Conservation (phyloP, 495 filamentous ascomycete species). For the Diplogelasinospora grovesii region DNA sequence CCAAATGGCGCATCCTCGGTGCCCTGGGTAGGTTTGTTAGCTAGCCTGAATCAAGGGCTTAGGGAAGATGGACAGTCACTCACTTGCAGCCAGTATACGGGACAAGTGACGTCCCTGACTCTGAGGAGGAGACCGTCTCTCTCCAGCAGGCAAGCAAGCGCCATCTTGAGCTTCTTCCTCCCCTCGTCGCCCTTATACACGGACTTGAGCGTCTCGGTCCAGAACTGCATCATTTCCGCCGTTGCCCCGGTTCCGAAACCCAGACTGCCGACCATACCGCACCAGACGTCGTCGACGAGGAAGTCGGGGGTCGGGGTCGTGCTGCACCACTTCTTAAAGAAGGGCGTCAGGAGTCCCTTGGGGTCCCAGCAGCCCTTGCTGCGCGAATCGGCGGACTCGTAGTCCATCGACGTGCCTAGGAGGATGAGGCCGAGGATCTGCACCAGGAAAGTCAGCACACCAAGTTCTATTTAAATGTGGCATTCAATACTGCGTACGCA, state of each 20-base stretch:
- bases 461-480: no score
- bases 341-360: constrained; percentile 29
- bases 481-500: no score
- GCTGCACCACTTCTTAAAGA: constrained; percentile 43
- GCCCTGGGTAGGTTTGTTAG: constrained; percentile 32
- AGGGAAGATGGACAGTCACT: constrained; percentile 12
- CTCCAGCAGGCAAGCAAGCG: constrained; percentile 49
- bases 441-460: no score
- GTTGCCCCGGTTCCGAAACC: constrained; percentile 47
- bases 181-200: constrained; percentile 57
- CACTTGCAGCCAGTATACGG: constrained; percentile 59
- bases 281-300: constrained; percentile 46
- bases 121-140: constrained; percentile 51
- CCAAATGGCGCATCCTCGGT: constrained; percentile 48
- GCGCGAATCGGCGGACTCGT: constrained; percentile 49
- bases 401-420: constrained; percentile 57
- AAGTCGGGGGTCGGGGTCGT: constrained; percentile 43
- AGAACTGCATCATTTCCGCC: constrained; percentile 39
- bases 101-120: constrained; percentile 50
- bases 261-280: constrained; percentile 48
- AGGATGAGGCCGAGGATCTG: constrained; percentile 54
- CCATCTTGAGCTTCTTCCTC: constrained; percentile 48
- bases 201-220: constrained; percentile 44
- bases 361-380: constrained; percentile 53
- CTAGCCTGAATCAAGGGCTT: no score